Evolutionary conservation across 352 stramenopile species (phyloP), one percentile per base, ranked within the genome.

Genomic region (Phytopythium vexans): DNA sequence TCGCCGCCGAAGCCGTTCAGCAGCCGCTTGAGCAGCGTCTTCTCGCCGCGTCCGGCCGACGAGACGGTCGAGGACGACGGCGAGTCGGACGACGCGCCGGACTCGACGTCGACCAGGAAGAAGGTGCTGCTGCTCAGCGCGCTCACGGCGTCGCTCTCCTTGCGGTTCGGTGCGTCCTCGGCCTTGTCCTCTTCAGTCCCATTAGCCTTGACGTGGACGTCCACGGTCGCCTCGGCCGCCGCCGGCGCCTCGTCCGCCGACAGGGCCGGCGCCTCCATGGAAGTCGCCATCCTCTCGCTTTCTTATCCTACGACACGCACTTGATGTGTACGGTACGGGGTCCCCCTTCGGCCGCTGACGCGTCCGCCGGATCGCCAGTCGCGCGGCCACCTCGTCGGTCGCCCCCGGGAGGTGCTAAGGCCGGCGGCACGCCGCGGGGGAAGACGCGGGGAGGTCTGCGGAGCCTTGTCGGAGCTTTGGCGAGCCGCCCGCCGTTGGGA

Each of bases 1-100:
- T 32, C 42, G 33, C 36, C 51, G 6, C 14, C 41, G 16, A 66
- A 64, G 12, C 41, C 66, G 46, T 72, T 71, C 8, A 58, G 16
- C 7, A 38, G 16, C 56, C 50, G 49, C 32, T 52, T 37, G 12
- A 50, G 11, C 21, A 56, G 15, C 15, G 36, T 15, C 39, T 56
- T 45, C 34, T 47, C 34, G 2, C 42, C 42, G 12, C 34, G 12
- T 4, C 58, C 62, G 15, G 64, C 72, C 12, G 74, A 85, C 10
- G 68, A 58, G 2, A 60, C 54, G 27, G 80, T 81, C 40, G 52
- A 49, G 38, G 66, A 60, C 27, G 63, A 65, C 46, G 54, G 58
- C 15, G 69, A 74, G 39, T 72, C 62, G 41, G 72, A 73, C 42
- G 65, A 51, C 39, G 66, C 58, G 8, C 38, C 51, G n/a, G 48